Percentiles rank a stretch among this genome's conserved stretches.
phyloP scores from a whole-genome alignment of 1,284 basidiomycete species.

The Mycena sp. region DNA sequence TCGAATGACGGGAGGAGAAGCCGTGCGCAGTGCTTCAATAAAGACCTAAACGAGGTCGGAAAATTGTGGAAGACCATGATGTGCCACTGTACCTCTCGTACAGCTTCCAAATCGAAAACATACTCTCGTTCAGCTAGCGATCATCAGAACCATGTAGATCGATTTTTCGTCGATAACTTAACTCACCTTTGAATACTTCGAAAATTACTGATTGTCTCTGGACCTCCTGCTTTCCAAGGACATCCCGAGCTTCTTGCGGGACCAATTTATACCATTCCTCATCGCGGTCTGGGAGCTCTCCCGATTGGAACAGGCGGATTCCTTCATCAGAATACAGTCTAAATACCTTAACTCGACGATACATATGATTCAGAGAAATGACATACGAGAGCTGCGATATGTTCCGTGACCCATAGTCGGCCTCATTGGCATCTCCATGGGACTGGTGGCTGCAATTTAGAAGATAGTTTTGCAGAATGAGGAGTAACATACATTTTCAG shows the following conservation, averaged over 20 bases:
- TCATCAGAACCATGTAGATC: neutral
- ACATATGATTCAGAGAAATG: conserved; percentile 6
- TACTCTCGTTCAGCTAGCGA: conserved; percentile 82
- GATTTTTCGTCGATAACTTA: neutral
- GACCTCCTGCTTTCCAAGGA: conserved; percentile 76
- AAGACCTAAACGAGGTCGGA: too few species aligned
- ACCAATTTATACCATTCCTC: conserved; percentile 84
- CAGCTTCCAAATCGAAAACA: conserved; percentile 74
- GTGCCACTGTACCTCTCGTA: too few species aligned
- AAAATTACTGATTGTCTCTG: conserved; percentile 85
- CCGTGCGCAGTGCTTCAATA: conserved; percentile 64
- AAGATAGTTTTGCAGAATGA: neutral
- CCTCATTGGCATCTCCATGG: conserved; percentile 36
- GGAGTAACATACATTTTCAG: conserved; percentile 39
- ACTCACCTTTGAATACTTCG: conserved; percentile 73
- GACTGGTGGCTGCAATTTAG: conserved; percentile 10
- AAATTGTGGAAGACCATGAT: too few species aligned
- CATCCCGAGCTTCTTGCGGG: conserved; percentile 70
- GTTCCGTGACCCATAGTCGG: conserved; percentile 56
- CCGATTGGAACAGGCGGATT: conserved; percentile 69
- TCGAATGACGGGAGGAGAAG: conserved; percentile 67
- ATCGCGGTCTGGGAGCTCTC: conserved; percentile 65
- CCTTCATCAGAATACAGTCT: conserved; percentile 70
- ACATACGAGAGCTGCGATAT: conserved; percentile 66
- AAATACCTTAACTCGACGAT: conserved; percentile 25